phyloP scores from a whole-genome alignment of 1,284 basidiomycete species.

The Moniliophthora roreri region DNA sequence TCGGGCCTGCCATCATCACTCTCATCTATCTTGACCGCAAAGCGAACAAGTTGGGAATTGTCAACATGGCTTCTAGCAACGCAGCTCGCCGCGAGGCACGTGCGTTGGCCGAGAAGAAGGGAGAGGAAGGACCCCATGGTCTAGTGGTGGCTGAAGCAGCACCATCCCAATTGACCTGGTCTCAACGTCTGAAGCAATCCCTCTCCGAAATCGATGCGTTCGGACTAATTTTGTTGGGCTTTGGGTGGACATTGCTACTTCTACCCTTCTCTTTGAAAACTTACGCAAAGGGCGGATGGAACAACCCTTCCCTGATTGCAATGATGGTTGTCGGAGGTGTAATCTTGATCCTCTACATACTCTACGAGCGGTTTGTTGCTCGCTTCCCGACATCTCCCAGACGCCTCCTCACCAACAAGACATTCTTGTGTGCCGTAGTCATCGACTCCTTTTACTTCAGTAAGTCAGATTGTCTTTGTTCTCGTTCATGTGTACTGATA shows the following conservation, averaged over 20 bases:
- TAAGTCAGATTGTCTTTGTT: not conserved
- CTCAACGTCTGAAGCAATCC: not conserved
- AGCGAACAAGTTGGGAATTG: constrained; percentile 14
- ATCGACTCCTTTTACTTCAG: constrained; percentile 17
- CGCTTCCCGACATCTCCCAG: constrained; percentile 10
- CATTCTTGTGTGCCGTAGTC: constrained; percentile 16
- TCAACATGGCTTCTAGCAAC: constrained; percentile 18
- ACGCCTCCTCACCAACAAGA: constrained; percentile 18
- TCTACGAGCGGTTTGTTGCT: constrained; percentile 15
- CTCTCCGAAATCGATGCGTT: constrained; percentile 14
- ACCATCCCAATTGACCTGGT: constrained; percentile 1
- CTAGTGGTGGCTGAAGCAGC: constrained; percentile 5
- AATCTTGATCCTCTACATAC: constrained; percentile 13
- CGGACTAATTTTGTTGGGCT: constrained; percentile 13
- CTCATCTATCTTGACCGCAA: constrained; percentile 15
- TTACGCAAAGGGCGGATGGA: constrained; percentile 14
- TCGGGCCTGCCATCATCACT: constrained; percentile 17
- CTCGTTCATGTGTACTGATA: not conserved
- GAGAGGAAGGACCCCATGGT: constrained; percentile 12
- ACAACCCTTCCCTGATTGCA: constrained; percentile 16
- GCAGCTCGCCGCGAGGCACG: constrained; percentile 14
- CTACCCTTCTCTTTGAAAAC: constrained; percentile 16
- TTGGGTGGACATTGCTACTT: constrained; percentile 14
- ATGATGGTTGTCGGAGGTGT: constrained; percentile 18
- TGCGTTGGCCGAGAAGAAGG: constrained; percentile 10